Evolutionary conservation across 345 rosid species (phyloP), one percentile per base, ranked within the genome.

Genomic region (Triadica sebifera): DNA sequence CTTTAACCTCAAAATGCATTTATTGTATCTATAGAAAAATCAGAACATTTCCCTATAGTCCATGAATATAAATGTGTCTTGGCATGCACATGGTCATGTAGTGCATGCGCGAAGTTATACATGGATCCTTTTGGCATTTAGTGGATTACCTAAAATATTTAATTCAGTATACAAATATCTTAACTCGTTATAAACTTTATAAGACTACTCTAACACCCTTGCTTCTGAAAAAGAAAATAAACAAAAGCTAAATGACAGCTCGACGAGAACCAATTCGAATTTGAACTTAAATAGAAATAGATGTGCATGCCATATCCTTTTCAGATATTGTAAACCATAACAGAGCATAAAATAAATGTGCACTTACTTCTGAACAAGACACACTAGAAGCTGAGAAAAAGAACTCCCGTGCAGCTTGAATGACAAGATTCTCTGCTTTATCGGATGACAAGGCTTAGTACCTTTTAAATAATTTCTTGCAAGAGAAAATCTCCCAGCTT

Each of bases 401-500:
- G 76, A 91, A 95, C 82, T 95, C 99, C 79, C 88, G 86, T 16
- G 97, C 98, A 65, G 98, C 93, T 86, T 90, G 96, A 67, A 90
- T 91, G 75, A 93, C 94, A 80, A 95, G 94, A 83, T 77, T 87
- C 82, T 93, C 99, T 57, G 97, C 98, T 81, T 91, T 95, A 76
- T 91, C 97, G 71, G 86, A 74, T 79, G 93, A 86, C 85, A 95
- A 77, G 76, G 83, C 78, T 78, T 86, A 70, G 93, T 93, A 73
- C 98, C 98, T 78, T 89, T 95, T 52, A 95, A 83, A 84, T 90
- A 95, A 84, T 90, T 95, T 84, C 98, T 89, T 24, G 94, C 99
- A 65, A 93, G 91, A 79, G 99, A 89, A 84, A 95, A 95, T 84
- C 91, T 95, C 75, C 98, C 99, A 74, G 96, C 97, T 87, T 93